Percentiles rank a stretch among this genome's conserved stretches.
These are phyloP conservation scores for Mollisiaceae sp. DNA, from an alignment of 2,329 filamentous ascomycete genomes.

Conservation along the genomic window DNA sequence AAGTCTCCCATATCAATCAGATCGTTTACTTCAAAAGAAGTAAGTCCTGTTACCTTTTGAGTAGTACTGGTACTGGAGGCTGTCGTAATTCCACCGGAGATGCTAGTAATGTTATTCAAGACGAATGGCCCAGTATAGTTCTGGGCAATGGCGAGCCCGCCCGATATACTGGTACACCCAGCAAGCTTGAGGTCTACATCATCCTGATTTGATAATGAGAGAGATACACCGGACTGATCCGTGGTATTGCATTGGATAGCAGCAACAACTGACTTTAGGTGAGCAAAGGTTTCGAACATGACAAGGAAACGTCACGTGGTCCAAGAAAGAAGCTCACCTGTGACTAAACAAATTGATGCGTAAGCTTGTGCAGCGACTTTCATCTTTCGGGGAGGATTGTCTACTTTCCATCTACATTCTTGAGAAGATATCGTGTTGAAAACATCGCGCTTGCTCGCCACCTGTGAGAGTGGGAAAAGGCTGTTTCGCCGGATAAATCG, in stretches of 20 bases:
- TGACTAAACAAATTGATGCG: not conserved
- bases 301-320: not conserved
- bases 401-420: not conserved
- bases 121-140: constrained; percentile 11
- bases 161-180: constrained; percentile 10
- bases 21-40: constrained; percentile 6
- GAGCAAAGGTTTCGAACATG: not conserved
- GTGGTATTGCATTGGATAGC: not conserved
- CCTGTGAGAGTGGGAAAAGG: not conserved
- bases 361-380: not conserved
- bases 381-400: not conserved
- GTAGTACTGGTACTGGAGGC: not conserved
- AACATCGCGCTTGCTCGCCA: not conserved
- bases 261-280: not conserved
- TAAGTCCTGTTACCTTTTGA: not conserved
- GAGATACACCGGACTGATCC: not conserved
- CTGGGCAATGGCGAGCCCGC: not conserved
- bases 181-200: not conserved
- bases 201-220: not conserved
- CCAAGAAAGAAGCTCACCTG: not conserved
- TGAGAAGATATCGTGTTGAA: not conserved
- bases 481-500: not conserved
- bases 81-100: not conserved
- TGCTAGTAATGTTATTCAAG: constrained; percentile 13
- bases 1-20: not conserved